Evolutionary conservation across 805 yeast genomes (phyloP), one percentile per base, ranked within the genome.

Genomic region (Myxozyma geophila): DNA sequence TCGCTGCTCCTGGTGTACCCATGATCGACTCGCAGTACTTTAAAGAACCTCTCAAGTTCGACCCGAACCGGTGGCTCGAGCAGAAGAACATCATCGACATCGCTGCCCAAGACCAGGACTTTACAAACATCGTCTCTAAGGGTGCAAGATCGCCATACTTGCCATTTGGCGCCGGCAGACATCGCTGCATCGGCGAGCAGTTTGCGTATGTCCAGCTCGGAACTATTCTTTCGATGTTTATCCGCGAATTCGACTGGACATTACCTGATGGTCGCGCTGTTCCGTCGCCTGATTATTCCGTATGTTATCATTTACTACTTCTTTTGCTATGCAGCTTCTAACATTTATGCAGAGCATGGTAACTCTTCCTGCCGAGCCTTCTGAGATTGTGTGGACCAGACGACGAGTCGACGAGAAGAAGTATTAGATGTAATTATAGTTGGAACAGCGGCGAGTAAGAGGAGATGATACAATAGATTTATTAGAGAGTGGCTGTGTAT

Each of bases 131-230:
- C 37, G 90, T 95, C 68, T 87, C 96, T 52, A 95, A 95, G 80
- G 99, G 98, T 79, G 98, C 93, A 58, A 81, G 90, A 37, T 90
- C 97, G 49, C 97, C 98, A 63, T 95, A 91, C 79, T 85, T 95
- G 75, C 99, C 99, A 60, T 95, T 95, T 74, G 99, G 99, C 71
- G 99, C 98, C 77, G 99, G 99, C 70, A 89, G 99, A 83, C 99
- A 95, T 78, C 89, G 99, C 81, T 95, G 99, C 80, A 93, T 95
- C 74, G 99, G 99, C 75, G 99, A 95, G 79, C 98, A 93, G 76
- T 95, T 95, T 79, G 99, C 99, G 33, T 90, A 87, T 77, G 86
- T 88, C 70, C 99, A 95, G 81, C 83, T 95, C 69, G 97, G 97
- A 55, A 87, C 95, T 55, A 81, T 95, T 65, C 80, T 95, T 74